phyloP scores from a whole-genome alignment of 1,139 yeast genomes.

The Nakaseomyces uthaithaninus region DNA sequence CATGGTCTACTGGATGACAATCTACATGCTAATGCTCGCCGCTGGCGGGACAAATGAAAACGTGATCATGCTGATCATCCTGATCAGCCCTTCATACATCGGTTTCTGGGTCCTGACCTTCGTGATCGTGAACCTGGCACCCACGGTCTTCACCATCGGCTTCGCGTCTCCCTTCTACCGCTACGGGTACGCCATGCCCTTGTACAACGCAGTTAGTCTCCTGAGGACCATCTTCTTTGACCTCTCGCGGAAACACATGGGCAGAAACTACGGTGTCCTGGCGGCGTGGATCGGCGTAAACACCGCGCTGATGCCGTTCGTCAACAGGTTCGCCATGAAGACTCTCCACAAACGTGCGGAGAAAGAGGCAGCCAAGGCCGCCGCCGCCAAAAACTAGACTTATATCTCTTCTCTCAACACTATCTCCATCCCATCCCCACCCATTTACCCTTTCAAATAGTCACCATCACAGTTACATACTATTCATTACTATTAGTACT shows the following conservation, averaged over 20 bases:
- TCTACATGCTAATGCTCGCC: slow-evolving; percentile 51
- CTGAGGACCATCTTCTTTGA: slow-evolving; percentile 50
- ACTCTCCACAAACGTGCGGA: not conserved
- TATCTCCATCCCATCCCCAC: no score
- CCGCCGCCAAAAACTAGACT: no score
- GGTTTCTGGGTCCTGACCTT: slow-evolving; percentile 54
- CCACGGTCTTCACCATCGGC: slow-evolving; percentile 49
- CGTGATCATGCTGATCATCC: slow-evolving; percentile 41
- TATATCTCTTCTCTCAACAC: no score
- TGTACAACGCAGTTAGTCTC: slow-evolving; percentile 50
- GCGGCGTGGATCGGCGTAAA: slow-evolving; percentile 51
- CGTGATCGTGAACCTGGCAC: slow-evolving; percentile 52
- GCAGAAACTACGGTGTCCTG: slow-evolving; percentile 51
- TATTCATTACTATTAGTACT: no score
- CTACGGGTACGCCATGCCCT: slow-evolving; percentile 60
- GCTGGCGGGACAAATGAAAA: slow-evolving; percentile 60
- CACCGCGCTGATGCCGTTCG: slow-evolving; percentile 40
- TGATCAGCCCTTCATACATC: slow-evolving; percentile 41
- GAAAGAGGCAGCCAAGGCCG: not conserved
- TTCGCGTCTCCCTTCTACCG: slow-evolving; percentile 47
- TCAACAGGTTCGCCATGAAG: slow-evolving; percentile 12
- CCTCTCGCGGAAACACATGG: slow-evolving; percentile 48
- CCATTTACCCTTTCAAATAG: no score
- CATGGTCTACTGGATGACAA: slow-evolving; percentile 55
- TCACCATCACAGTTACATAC: no score